Evolutionary conservation across 805 yeast genomes (phyloP).

Genomic region (Blastobotrys chiropterorum): DNA sequence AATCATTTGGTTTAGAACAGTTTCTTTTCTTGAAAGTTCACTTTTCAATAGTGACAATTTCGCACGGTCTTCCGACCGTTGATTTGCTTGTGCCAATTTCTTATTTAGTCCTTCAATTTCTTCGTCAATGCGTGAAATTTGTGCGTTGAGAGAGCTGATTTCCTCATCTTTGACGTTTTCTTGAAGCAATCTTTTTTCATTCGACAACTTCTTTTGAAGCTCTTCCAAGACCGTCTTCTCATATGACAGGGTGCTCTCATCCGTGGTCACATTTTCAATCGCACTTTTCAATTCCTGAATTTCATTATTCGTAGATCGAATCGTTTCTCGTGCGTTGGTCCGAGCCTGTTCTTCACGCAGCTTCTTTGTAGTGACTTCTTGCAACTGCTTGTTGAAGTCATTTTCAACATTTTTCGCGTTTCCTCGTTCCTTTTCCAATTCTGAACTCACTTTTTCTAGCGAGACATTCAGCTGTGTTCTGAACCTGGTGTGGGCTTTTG

Average conservation of each 20-base stretch:
- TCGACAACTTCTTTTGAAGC: slow-evolving; percentile 32
- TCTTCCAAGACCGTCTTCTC: slow-evolving; percentile 39
- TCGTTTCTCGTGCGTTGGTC: slow-evolving; percentile 10
- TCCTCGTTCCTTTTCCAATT: slow-evolving; percentile 10
- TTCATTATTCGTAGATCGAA: slow-evolving; percentile 26
- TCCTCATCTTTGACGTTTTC: slow-evolving; percentile 4
- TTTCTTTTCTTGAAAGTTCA: slow-evolving; percentile 31
- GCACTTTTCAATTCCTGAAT: slow-evolving; percentile 35
- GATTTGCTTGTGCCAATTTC: slow-evolving; percentile 45
- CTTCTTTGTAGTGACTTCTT: slow-evolving; percentile 22
- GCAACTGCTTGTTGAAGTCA: slow-evolving; percentile 19
- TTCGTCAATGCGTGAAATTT: slow-evolving; percentile 18
- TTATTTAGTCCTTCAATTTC: slow-evolving; percentile 46
- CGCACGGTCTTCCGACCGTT: slow-evolving; percentile 54
- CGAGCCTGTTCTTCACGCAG: slow-evolving; percentile 21
- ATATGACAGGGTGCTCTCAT: slow-evolving; percentile 43
- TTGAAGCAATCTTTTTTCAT: slow-evolving; percentile 11
- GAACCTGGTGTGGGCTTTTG: not conserved
- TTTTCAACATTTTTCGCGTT: slow-evolving; percentile 28
- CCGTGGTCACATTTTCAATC: slow-evolving; percentile 34
- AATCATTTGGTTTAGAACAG: slow-evolving; percentile 29
- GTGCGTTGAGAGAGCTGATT: slow-evolving; percentile 5
- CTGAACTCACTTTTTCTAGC: slow-evolving; percentile 2
- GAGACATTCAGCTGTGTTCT: not conserved
- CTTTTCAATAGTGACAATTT: slow-evolving; percentile 43